Base-by-base conservation (phyloP, 2,329 filamentous ascomycete species). In the Venturia oleaginea region DNA sequence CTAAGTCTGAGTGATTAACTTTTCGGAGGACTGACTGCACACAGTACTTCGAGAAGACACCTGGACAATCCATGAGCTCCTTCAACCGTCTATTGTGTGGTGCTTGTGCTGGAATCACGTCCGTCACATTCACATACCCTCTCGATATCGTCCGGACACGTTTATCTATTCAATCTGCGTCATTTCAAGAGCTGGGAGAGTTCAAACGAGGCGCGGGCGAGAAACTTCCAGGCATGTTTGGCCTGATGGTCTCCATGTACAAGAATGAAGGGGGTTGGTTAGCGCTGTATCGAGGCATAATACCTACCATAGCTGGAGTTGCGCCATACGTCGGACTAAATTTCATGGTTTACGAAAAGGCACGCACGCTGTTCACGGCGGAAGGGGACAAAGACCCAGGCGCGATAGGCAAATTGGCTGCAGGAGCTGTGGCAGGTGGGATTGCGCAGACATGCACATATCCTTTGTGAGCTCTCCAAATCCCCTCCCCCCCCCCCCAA, bases 361-460 rank as follows among this genome's bases (percentile, higher is more conserved):
- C 92, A 65, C 87, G 94, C 66, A 86, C 87, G 71, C 87, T 88
- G 69, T 82, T 99, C 69, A 99, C 94, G 0, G 88, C 87, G 1
- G 91, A 96, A 62, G 94, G 94, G 55, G 87, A 96, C 67, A 84
- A 89, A 72, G 91, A 96, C 69, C 94, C 94, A 0, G 86, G 81
- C 67, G 84, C 91, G 0, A 75, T 85, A 63, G 86, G 93, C 63
- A 99, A 97, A 74, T 81, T 99, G 51, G 83, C 87, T 34, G 93
- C 94, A 4, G 94, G 94, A 65, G 94, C 94, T 17, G 85, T 97
- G 62, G 96, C 92, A n/a, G 94, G 94, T 46, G 94, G 91, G 34
- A 90, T 99, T 62, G 94, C 94, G 51, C 94, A 99, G 76, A 97
- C 93, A 2, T 96, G 90, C 82, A 99, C 94, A 72, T 99, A 99